Evolutionary conservation across 1,139 yeast species (phyloP).

Genomic region (Scheffersomyces cryptocercus): DNA sequence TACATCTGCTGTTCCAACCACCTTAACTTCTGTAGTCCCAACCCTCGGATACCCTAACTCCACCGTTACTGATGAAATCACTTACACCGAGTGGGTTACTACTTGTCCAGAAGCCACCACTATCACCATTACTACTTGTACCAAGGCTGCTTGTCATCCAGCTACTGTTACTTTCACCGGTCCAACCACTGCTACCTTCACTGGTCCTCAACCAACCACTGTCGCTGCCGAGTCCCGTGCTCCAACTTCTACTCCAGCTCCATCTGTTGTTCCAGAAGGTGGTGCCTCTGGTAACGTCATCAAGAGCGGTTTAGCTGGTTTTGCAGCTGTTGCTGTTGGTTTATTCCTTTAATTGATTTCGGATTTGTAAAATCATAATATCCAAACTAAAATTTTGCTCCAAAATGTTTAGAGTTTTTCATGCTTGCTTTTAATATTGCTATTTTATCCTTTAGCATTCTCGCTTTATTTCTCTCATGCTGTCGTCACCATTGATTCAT

Average conservation of each 20-base stretch:
- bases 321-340: slow-evolving; percentile 15
- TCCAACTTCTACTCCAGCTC: slow-evolving; percentile 1
- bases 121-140: slow-evolving; percentile 16
- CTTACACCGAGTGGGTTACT: slow-evolving; percentile 20
- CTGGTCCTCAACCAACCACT: slow-evolving; percentile 35
- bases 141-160: slow-evolving; percentile 12
- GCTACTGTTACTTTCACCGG: slow-evolving; percentile 12
- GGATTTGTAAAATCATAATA: not conserved
- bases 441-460: no score
- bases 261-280: not conserved
- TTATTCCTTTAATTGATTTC: slow-evolving; percentile 3
- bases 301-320: slow-evolving; percentile 14
- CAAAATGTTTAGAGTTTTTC: no score
- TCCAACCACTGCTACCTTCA: slow-evolving; percentile 15
- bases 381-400: no score
- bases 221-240: slow-evolving; percentile 9
- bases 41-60: slow-evolving; percentile 3
- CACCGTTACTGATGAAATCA: slow-evolving; percentile 15
- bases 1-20: slow-evolving; percentile 5
- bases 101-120: slow-evolving; percentile 19
- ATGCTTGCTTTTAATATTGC: no score
- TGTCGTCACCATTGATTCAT: no score
- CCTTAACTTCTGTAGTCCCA: no score
- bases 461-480: no score
- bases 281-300: slow-evolving; percentile 10